Base-by-base conservation (phyloP, 352 stramenopile species). In the Phytophthora colocasiae region DNA sequence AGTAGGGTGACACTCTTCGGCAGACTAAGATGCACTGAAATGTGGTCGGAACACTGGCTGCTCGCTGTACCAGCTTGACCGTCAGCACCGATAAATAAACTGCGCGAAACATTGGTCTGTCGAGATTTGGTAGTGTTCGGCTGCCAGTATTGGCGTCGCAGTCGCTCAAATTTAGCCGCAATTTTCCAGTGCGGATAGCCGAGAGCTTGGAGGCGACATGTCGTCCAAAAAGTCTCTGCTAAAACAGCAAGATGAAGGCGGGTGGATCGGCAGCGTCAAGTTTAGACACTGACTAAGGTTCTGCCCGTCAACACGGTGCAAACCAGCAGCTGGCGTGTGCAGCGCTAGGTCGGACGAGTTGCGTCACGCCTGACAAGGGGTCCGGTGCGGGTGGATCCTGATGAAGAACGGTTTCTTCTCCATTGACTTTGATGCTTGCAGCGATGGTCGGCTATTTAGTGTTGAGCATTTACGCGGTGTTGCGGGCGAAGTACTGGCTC, bases 11-110 rank as follows among this genome's bases (percentile, higher is more conserved):
- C 8, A 36, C 31, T 36, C 31, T 36, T 12, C 31, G 9, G 9
- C 9, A 11, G 44, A 50, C 31, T 50, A 50, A 50, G 44, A 50
- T 50, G 46, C 44, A 51, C 46, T 53, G 46, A 53, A 53, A 53
- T 40, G 27, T 34, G 27, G 27, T 27, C 45, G 27, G 45, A 52
- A 50, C n/a, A n/a, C 15, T 34, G 44, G 44, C 44, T 36, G 44
- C 24, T 34, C 44, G 44, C 34, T 51, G 44, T 36, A 51, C 44
- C 4, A 26, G 43, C 26, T 32, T 22, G 38, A 19, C 38, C 22
- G 1, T n/a, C 43, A 24, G 12, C 26, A 15, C 44, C 19, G 44
- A 17, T 12, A 8, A 19, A 36, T 12, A 34, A 38, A 34, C 0
- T 51, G 44, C 26, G 12, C 15, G 27, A 53, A 53, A 53, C 46